phyloP scores from a whole-genome alignment of 371 early-diverging fungal species.

The Lichtheimia corymbifera region DNA sequence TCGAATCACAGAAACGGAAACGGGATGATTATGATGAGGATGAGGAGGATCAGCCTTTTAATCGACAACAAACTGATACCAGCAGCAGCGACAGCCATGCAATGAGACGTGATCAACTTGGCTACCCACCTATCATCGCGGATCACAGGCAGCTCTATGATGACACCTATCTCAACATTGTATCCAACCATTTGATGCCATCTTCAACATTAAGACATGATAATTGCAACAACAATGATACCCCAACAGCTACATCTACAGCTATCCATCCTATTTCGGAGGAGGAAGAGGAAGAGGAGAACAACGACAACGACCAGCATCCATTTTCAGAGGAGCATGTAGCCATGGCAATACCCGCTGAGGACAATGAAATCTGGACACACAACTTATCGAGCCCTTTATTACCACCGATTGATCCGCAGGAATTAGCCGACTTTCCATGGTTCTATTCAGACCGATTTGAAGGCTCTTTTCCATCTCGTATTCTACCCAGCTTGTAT shows the following conservation, averaged over 20 bases:
- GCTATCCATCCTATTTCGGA: neutral
- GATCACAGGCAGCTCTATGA: slow-evolving; percentile 22
- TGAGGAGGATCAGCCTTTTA: neutral
- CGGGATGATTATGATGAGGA: slow-evolving; percentile 9
- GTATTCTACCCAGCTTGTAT: slow-evolving; percentile 63
- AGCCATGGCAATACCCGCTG: slow-evolving; percentile 1
- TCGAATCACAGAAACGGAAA: slow-evolving; percentile 21
- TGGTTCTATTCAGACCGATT: slow-evolving; percentile 67
- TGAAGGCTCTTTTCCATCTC: slow-evolving; percentile 68
- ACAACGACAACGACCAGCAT: slow-evolving; percentile 1
- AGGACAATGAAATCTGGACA: slow-evolving; percentile 12
- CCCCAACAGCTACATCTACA: neutral
- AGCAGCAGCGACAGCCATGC: neutral
- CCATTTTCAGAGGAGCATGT: neutral
- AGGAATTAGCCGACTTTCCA: slow-evolving; percentile 28
- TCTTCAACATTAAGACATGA: too few relatives aligned
- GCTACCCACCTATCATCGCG: neutral
- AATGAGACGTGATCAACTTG: too few relatives aligned
- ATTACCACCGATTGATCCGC: slow-evolving; percentile 9
- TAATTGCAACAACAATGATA: too few relatives aligned
- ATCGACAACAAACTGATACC: neutral
- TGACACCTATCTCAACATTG: slow-evolving; percentile 30
- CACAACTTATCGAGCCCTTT: slow-evolving; percentile 10
- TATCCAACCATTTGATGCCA: slow-evolving; percentile 20
- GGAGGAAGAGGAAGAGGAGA: neutral